Percentiles rank a stretch among this genome's conserved stretches.
Evolutionary conservation across 2,329 filamentous ascomycete species (phyloP).

Genomic region (Xylaria sp.): DNA sequence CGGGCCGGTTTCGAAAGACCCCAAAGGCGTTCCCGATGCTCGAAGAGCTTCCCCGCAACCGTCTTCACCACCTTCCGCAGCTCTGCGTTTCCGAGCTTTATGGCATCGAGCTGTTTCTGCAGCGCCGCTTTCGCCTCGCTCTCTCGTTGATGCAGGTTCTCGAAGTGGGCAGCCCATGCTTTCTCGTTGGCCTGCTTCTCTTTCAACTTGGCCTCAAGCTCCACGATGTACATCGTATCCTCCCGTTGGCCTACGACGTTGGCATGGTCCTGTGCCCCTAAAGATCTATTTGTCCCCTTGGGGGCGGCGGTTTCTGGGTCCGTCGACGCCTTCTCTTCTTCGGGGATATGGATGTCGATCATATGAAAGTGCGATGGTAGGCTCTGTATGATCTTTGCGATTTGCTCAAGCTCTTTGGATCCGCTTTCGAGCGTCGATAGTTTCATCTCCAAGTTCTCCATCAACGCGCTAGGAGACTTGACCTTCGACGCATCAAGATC

Average conservation of each 20-base stretch:
- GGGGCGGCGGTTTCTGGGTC: neutral
- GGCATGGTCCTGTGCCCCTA: neutral
- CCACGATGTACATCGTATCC: constrained; percentile 25
- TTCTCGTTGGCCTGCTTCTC: constrained; percentile 28
- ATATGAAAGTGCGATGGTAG: constrained; percentile 18
- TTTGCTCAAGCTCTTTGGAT: constrained; percentile 15
- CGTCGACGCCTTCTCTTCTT: neutral
- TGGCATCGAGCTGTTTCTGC: neutral
- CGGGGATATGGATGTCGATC: constrained; percentile 19
- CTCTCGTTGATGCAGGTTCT: constrained; percentile 10
- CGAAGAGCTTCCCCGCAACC: constrained; percentile 15
- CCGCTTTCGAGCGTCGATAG: constrained; percentile 12
- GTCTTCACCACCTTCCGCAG: constrained; percentile 5
- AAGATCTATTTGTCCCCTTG: neutral
- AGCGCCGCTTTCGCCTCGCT: neutral
- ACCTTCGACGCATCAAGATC: neutral
- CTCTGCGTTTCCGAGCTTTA: neutral
- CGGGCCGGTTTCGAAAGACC: constrained; percentile 19
- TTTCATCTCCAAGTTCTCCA: constrained; percentile 15
- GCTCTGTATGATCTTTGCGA: constrained; percentile 2
- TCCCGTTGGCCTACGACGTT: neutral
- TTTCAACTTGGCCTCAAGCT: constrained; percentile 25
- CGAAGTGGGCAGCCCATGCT: constrained; percentile 16
- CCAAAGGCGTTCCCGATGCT: constrained; percentile 22
- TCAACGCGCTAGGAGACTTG: neutral